Evolutionary conservation across 129 eudicot species (phyloP), one percentile per base, ranked within the genome.

Genomic region (Helianthus tuberosus): DNA sequence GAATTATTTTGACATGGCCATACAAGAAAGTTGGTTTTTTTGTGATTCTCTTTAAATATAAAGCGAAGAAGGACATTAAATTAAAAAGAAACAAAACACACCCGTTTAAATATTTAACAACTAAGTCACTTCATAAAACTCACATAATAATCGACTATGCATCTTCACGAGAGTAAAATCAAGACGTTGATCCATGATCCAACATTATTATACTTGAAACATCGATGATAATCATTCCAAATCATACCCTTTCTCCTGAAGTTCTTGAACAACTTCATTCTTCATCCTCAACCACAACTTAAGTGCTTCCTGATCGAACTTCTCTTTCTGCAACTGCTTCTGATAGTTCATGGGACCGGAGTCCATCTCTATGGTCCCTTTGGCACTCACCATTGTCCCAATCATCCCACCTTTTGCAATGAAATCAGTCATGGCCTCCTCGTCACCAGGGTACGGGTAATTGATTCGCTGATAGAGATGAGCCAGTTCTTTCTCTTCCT

Each of bases 201-300:
- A 62, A 38, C 66, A 71, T 78, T 78, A 72, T 72, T 72, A 54
- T 25, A 64, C 67, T 51, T 13, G 2, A 14, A 82, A 16, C 59
- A 51, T 57, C 63, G 38, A 66, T 68, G 11, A 44, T 35, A 12
- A 27, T 89, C 77, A 86, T 82, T 90, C 90, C 63, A 88, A 78
- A 73, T 85, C 96, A 76, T 54, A 86, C 49, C 97, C 98, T 83
- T 90, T 90, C 69, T 88, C 96, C 63, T 88, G 96, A 81, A 93
- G 93, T 81, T 90, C 98, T 53, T 87, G 75, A 69, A 93, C 53
- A 29, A 93, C 98, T 83, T 90, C 97, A 83, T 88, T 93, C 81
- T 87, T 90, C 98, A 93, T 93, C 88, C 98, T 81, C 86, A 86
- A 17, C 98, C 98, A 93, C 71, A 93, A 72, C 85, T 84, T 93